Percentiles rank a stretch among this genome's conserved stretches.
phyloP scores from a whole-genome alignment of 1,284 basidiomycete genomes.

The Pterula multifida region DNA sequence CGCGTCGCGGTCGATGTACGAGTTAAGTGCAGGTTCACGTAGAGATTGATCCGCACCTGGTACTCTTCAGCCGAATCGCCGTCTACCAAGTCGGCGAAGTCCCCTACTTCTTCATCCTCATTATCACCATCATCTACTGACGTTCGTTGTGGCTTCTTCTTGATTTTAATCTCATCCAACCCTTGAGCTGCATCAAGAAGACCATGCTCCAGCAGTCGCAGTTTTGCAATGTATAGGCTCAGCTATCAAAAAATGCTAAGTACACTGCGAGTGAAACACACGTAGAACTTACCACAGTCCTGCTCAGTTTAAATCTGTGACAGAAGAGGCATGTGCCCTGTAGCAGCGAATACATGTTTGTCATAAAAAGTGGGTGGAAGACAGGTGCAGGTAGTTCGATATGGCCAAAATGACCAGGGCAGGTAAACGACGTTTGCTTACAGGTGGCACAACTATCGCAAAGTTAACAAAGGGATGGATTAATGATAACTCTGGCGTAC shows the following conservation, averaged over 20 bases:
- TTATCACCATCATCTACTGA: slow-evolving; percentile 25
- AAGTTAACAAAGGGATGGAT: slow-evolving; percentile 1
- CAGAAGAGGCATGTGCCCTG: slow-evolving; percentile 93
- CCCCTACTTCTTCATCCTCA: slow-evolving; percentile 24
- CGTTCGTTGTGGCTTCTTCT: slow-evolving; percentile 14
- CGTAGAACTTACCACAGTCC: slow-evolving; percentile 52
- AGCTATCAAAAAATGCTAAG: slow-evolving; percentile 31
- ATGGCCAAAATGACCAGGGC: slow-evolving; percentile 99
- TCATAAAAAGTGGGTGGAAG: slow-evolving; percentile 96
- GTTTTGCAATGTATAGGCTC: slow-evolving; percentile 76
- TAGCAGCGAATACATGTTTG: slow-evolving; percentile 81
- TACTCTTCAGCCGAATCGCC: slow-evolving; percentile 55
- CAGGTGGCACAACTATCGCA: slow-evolving; percentile 85
- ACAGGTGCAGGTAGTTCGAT: slow-evolving; percentile 94
- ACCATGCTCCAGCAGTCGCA: slow-evolving; percentile 85
- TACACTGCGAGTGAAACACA: background rate
- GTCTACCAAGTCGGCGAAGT: slow-evolving; percentile 18
- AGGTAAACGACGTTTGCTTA: slow-evolving; percentile 82
- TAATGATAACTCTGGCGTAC: slow-evolving; percentile 32
- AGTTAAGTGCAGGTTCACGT: slow-evolving; percentile 55
- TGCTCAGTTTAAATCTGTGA: slow-evolving; percentile 81
- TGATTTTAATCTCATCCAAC: slow-evolving; percentile 51
- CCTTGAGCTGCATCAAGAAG: slow-evolving; percentile 75
- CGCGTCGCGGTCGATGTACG: slow-evolving; percentile 50
- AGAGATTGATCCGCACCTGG: slow-evolving; percentile 59